These are phyloP conservation scores for Boletus reticuloceps DNA, from an alignment of 768 basidiomycete species.

Conservation along the genomic window DNA sequence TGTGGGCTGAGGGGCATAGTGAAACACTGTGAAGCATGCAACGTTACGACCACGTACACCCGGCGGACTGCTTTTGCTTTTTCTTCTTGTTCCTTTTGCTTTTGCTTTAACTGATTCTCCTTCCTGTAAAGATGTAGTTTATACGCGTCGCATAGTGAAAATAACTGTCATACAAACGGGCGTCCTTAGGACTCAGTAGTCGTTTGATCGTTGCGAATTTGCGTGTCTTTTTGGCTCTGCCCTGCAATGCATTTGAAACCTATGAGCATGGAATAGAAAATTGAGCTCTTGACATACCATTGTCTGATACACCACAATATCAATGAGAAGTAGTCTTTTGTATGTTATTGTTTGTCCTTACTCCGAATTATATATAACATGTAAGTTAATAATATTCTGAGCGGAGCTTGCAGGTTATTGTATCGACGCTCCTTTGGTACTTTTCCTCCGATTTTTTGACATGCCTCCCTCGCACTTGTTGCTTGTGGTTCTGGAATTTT, in stretches of 20 bases:
- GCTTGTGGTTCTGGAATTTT: no score
- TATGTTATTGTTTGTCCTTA: no score
- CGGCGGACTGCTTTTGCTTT: constrained; percentile 75
- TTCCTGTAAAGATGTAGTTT: constrained; percentile 54
- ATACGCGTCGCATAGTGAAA: neutral
- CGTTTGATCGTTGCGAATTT: constrained; percentile 96
- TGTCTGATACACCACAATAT: neutral
- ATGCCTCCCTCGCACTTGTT: no score
- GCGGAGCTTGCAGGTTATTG: no score
- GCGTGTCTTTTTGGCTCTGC: constrained; percentile 88
- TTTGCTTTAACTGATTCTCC: constrained; percentile 88
- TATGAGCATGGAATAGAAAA: neutral
- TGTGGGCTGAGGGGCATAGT: constrained; percentile 54
- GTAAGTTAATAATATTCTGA: no score
- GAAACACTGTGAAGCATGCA: neutral
- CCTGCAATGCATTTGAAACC: constrained; percentile 42
- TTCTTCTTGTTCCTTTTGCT: constrained; percentile 77
- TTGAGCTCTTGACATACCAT: constrained; percentile 18
- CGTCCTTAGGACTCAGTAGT: constrained; percentile 90
- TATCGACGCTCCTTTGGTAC: no score
- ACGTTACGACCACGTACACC: constrained; percentile 53
- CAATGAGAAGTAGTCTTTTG: no score
- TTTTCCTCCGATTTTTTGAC: no score
- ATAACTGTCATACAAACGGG: constrained; percentile 67
- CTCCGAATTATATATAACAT: no score